phyloP scores from a whole-genome alignment of 257 asterid genomes.

The Scutellaria minor region DNA sequence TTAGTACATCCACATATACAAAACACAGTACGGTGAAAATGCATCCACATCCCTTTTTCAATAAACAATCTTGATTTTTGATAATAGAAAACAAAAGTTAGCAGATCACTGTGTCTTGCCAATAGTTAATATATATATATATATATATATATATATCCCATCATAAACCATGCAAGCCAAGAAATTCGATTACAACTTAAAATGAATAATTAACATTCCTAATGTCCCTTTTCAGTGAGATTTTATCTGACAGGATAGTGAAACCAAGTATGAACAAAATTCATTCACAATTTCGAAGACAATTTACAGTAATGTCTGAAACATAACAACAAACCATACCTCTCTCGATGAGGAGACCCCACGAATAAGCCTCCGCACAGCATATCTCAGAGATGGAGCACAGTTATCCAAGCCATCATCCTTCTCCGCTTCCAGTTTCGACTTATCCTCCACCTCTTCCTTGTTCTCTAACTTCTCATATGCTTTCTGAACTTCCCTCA shows the following conservation, averaged over 20 bases:
- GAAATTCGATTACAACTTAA: not conserved
- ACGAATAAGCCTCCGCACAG: conserved; percentile 92
- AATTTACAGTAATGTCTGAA: not conserved
- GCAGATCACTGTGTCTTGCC: not conserved
- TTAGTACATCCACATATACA: too few relatives aligned
- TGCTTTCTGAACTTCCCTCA: conserved; percentile 71
- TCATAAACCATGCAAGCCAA: not conserved
- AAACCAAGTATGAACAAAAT: not conserved
- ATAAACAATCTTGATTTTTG: not conserved
- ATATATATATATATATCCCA: not conserved
- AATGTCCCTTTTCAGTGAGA: not conserved
- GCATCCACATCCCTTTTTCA: not conserved
- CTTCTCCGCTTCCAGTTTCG: conserved; percentile 90
- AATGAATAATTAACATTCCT: not conserved
- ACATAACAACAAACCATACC: conserved; percentile 47
- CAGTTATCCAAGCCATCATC: conserved; percentile 90
- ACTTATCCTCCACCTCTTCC: conserved; percentile 69
- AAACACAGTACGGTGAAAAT: not conserved
- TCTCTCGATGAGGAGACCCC: conserved; percentile 97
- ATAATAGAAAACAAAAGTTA: conserved; percentile 7
- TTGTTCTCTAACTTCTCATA: conserved; percentile 81
- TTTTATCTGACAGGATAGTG: not conserved
- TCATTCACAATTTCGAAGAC: not conserved
- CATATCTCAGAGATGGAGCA: conserved; percentile 96
- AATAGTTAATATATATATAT: not conserved